Conservation (phyloP, 2,329 filamentous ascomycete species). For the Beauveria rudraprayagi region DNA sequence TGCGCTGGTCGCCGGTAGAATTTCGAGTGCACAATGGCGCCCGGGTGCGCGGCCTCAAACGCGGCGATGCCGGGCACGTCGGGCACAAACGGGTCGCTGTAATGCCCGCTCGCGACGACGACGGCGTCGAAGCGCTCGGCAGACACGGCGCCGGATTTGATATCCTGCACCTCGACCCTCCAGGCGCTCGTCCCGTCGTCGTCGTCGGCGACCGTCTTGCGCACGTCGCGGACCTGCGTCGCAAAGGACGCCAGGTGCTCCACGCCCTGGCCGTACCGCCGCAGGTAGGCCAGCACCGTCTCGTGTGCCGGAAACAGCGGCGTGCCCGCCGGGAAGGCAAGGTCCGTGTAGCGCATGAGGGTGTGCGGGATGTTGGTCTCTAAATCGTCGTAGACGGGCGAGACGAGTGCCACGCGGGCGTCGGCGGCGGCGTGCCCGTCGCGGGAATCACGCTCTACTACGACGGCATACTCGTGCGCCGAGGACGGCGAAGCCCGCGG, state of each 20-base stretch:
- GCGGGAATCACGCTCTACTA: constrained; percentile 21
- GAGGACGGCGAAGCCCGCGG: constrained; percentile 24
- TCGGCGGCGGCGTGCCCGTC: neutral
- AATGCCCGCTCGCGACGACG: constrained; percentile 55
- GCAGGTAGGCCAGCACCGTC: constrained; percentile 56
- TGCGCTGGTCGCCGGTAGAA: constrained; percentile 47
- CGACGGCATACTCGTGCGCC: constrained; percentile 35
- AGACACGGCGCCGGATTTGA: constrained; percentile 18
- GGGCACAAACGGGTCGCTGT: constrained; percentile 51
- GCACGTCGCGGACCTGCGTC: constrained; percentile 48
- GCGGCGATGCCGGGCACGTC: constrained; percentile 44
- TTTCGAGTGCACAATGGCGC: constrained; percentile 55
- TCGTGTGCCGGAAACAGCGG: constrained; percentile 61
- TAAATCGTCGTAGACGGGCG: constrained; percentile 60
- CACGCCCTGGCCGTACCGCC: constrained; percentile 54
- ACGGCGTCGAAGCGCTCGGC: constrained; percentile 49
- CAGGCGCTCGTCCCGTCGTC: constrained; percentile 31
- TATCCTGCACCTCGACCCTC: constrained; percentile 33
- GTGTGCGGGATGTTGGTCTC: constrained; percentile 70
- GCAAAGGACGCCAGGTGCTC: constrained; percentile 49
- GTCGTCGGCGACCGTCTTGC: constrained; percentile 16
- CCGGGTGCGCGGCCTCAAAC: constrained; percentile 43
- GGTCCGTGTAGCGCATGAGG: constrained; percentile 63
- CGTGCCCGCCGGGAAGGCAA: constrained; percentile 45
- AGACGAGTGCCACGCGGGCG: constrained; percentile 44